Percentiles rank a stretch among this genome's conserved stretches.
Conservation (phyloP, 768 basidiomycete species). For the Astraeus odoratus region DNA sequence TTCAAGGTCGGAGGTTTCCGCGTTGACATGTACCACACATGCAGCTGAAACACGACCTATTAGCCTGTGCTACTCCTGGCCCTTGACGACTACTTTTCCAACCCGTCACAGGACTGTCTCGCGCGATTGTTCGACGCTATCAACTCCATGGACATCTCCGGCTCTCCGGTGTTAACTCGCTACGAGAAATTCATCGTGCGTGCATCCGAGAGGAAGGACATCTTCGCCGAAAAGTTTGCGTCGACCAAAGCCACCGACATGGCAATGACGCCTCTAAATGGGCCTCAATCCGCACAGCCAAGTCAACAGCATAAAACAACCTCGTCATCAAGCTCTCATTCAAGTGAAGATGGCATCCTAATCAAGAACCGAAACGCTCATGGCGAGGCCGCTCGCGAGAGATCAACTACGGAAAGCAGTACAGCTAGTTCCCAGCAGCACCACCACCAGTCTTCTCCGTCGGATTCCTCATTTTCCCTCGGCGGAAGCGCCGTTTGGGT, state of each 20-base stretch:
- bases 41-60: constrained; percentile 5
- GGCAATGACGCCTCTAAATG: background rate
- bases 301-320: constrained; percentile 39
- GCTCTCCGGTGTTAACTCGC: constrained; percentile 69
- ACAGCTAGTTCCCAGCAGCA: constrained; percentile 24
- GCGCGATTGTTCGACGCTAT: constrained; percentile 87
- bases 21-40: background rate
- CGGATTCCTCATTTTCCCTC: constrained; percentile 68
- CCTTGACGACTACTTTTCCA: constrained; percentile 88
- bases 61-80: constrained; percentile 92
- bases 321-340: constrained; percentile 54
- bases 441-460: constrained; percentile 46
- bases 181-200: constrained; percentile 88
- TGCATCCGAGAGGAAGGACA: constrained; percentile 83
- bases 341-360: constrained; percentile 63
- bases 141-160: constrained; percentile 84
- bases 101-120: constrained; percentile 86
- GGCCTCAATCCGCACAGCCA: constrained; percentile 16
- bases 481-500: constrained; percentile 84
- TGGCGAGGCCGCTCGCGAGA: constrained; percentile 29
- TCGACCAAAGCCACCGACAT: constrained; percentile 16
- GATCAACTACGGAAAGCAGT: constrained; percentile 35
- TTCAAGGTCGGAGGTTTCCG: constrained; percentile 61
- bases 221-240: constrained; percentile 81
- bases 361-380: constrained; percentile 29